Evolutionary conservation across 257 asterid genomes (phyloP).

Genomic region (Penstemon davidsonii): DNA sequence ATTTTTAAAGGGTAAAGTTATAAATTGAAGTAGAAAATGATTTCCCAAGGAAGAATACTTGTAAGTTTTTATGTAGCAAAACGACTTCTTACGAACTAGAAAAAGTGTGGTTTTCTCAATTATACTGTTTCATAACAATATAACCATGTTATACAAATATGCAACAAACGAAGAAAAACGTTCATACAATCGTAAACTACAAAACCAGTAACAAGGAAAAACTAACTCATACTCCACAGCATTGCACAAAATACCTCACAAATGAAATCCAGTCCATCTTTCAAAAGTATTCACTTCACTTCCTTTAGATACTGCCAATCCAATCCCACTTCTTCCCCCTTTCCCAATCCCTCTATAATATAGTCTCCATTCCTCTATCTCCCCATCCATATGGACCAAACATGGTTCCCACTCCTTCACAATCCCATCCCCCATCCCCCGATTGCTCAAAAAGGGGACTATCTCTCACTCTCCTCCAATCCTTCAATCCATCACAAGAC

Average conservation of each 20-base stretch:
- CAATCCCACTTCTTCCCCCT: slow-evolving; percentile 75
- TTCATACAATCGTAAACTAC: too few species aligned
- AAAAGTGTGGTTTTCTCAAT: too few species aligned
- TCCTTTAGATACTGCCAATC: slow-evolving; percentile 71
- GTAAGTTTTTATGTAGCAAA: too few species aligned
- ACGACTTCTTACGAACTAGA: too few species aligned
- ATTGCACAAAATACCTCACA: slow-evolving; percentile 36
- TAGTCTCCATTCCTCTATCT: slow-evolving; percentile 71
- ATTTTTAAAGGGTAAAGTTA: too few species aligned
- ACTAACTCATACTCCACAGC: neutral
- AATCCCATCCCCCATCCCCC: slow-evolving; percentile 69
- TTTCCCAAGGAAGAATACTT: too few species aligned
- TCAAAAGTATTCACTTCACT: slow-evolving; percentile 38
- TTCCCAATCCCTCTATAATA: slow-evolving; percentile 78
- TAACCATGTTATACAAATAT: too few species aligned
- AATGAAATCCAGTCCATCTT: slow-evolving; percentile 67
- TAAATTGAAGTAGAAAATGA: too few species aligned
- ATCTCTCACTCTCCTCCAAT: slow-evolving; percentile 63
- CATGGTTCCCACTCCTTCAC: slow-evolving; percentile 83
- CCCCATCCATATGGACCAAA: slow-evolving; percentile 78
- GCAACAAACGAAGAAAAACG: too few species aligned
- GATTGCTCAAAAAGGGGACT: slow-evolving; percentile 45
- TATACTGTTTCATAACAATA: too few species aligned
- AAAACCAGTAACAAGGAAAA: neutral
- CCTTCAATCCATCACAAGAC: slow-evolving; percentile 70